Conservation (phyloP, 2,329 filamentous ascomycete genomes). For the Fusarium decemcellulare region DNA sequence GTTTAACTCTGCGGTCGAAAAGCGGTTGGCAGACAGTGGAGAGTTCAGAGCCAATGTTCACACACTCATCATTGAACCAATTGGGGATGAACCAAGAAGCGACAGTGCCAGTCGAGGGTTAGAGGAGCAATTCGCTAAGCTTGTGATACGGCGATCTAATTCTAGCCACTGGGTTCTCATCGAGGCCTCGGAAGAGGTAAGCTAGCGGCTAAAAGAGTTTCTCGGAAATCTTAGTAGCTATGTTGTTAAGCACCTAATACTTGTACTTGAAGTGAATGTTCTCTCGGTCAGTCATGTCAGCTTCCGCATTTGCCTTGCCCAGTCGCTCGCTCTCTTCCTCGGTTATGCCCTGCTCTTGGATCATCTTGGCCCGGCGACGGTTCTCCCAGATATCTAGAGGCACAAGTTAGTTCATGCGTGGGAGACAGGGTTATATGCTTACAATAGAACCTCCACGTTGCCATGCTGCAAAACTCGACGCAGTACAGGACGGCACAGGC, state of each 20-base stretch:
- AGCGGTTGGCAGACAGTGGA: too few species aligned
- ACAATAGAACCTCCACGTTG: background rate
- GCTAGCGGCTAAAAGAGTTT: too few species aligned
- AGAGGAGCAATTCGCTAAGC: too few species aligned
- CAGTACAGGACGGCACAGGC: background rate
- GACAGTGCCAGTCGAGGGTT: too few species aligned
- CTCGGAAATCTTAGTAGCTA: too few species aligned
- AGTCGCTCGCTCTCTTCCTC: conserved; percentile 42
- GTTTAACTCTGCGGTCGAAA: too few species aligned
- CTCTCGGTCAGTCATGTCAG: conserved; percentile 44
- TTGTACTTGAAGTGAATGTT: conserved; percentile 45
- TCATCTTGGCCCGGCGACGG: background rate
- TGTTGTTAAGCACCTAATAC: background rate
- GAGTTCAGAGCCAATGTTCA: too few species aligned
- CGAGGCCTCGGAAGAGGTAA: too few species aligned
- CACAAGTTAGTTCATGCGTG: background rate
- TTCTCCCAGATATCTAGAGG: background rate
- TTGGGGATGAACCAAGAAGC: too few species aligned
- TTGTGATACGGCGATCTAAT: too few species aligned
- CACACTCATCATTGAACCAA: too few species aligned
- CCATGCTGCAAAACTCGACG: conserved; percentile 2
- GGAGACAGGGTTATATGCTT: background rate
- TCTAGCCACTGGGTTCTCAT: too few species aligned
- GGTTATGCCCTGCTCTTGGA: background rate
- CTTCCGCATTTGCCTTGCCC: conserved; percentile 47